A percentile compares a stretch with the other conserved stretches of the same genome.
These are phyloP conservation scores for Aspergillus neoniger DNA, from an alignment of 2,329 filamentous ascomycete species.

Conservation along the genomic window DNA sequence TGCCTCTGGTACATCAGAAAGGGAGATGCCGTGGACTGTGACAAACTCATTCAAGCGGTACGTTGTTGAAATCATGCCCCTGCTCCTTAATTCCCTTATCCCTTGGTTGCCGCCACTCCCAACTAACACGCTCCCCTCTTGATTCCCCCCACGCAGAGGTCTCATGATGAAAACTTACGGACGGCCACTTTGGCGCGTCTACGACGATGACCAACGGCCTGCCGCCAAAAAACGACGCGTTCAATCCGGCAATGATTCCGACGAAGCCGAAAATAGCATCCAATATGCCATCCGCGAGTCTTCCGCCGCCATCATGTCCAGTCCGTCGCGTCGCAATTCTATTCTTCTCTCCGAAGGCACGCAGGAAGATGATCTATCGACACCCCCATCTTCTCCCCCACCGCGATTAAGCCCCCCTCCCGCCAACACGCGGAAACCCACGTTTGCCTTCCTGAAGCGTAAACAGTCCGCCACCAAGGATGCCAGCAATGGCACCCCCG, in stretches of 20 bases:
- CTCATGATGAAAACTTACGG: slow-evolving; percentile 54
- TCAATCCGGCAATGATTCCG: slow-evolving; percentile 36
- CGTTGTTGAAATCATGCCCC: slow-evolving; percentile 10
- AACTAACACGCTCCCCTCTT: slow-evolving; percentile 5
- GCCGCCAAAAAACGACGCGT: slow-evolving; percentile 51
- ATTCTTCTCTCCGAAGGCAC: slow-evolving; percentile 46
- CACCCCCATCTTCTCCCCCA: slow-evolving; percentile 56
- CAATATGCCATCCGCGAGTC: slow-evolving; percentile 53
- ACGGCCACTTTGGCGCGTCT: slow-evolving; percentile 50
- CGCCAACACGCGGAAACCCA: slow-evolving; percentile 49
- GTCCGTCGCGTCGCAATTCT: slow-evolving; percentile 50
- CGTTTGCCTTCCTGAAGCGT: slow-evolving; percentile 54
- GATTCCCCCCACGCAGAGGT: slow-evolving; percentile 37
- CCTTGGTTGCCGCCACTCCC: slow-evolving; percentile 7
- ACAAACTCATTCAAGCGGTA: slow-evolving; percentile 55
- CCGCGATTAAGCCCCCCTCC: slow-evolving; percentile 47
- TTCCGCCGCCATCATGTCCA: slow-evolving; percentile 48
- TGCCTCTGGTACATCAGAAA: slow-evolving; percentile 18
- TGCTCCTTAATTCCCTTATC: slow-evolving; percentile 5
- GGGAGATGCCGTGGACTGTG: slow-evolving; percentile 53
- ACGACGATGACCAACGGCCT: slow-evolving; percentile 47
- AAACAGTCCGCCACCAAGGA: slow-evolving; percentile 42
- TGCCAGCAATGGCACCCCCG: neutral
- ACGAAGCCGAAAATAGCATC: slow-evolving; percentile 49
- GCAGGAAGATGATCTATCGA: slow-evolving; percentile 48